A percentile compares a stretch with the other conserved stretches of the same genome.
Evolutionary conservation across 1,284 basidiomycete genomes (phyloP).

Genomic region (Stygiomarasmius scandens): DNA sequence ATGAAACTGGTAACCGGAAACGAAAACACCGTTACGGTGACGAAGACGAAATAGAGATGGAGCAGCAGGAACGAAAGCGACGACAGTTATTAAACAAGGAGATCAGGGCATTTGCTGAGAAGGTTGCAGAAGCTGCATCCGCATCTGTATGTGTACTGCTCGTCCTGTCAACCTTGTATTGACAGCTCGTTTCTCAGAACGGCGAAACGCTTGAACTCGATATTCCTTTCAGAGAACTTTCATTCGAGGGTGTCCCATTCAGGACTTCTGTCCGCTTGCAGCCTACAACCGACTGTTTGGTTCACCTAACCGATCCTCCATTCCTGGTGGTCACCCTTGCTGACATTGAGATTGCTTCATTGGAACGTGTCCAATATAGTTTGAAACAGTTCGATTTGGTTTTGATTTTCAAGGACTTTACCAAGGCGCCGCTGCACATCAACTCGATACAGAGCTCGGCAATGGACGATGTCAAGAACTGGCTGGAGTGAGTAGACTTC

Average conservation of each 20-base stretch:
- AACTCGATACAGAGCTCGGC: conserved; percentile 92
- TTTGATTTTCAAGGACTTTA: conserved; percentile 96
- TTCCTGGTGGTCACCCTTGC: conserved; percentile 94
- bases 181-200: conserved; percentile 43
- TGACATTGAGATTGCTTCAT: conserved; percentile 95
- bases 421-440: conserved; percentile 88
- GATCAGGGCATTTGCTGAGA: conserved; percentile 93
- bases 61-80: conserved; percentile 94
- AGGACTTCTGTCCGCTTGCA: conserved; percentile 93
- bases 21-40: conserved; percentile 97
- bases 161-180: conserved; percentile 9
- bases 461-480: conserved; percentile 96
- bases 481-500: conserved; percentile 83
- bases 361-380: conserved; percentile 97
- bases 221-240: conserved; percentile 95
- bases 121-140: conserved; percentile 86
- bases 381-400: conserved; percentile 98
- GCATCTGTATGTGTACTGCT: conserved; percentile 54
- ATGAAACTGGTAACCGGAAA: conserved; percentile 99
- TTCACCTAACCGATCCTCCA: conserved; percentile 94
- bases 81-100: conserved; percentile 92
- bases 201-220: conserved; percentile 92
- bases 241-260: conserved; percentile 97
- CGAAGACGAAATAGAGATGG: conserved; percentile 99
- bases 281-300: conserved; percentile 96